Base-by-base conservation (phyloP, 148 eudicot species). In the Arbutus unedo region DNA sequence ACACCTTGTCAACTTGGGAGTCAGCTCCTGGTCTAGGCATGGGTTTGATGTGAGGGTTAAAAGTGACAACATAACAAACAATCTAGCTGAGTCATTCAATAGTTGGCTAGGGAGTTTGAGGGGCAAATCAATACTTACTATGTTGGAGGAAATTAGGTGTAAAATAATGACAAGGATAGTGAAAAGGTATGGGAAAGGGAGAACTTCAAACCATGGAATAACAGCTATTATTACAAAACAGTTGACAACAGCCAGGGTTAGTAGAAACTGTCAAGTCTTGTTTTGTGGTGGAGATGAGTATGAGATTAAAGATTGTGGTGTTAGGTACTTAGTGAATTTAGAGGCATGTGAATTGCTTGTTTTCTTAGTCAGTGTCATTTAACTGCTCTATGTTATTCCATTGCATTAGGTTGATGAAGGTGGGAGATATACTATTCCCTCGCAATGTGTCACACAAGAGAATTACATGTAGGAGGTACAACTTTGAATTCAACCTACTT, bases 1-100 rank as follows among this genome's bases (percentile, higher is more conserved):
- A n/a, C n/a, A n/a, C n/a, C n/a, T n/a, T n/a, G n/a, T n/a, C n/a
- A n/a, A n/a, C n/a, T n/a, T n/a, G n/a, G n/a, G n/a, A n/a, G n/a
- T n/a, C n/a, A n/a, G n/a, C n/a, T n/a, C n/a, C n/a, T 62, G 67
- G 67, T 25, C 67, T 15, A 62, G 67, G 67, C 67, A 62, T 21
- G 31, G 10, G 19, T n/a, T 62, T 62, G 67, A 62, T 62, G 67
- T 19, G 21, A 62, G 67, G 10, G 67, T 62, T 25, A 62, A 19
- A 25, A 15, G 2, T n/a, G 31, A 62, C n/a, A 31, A 62, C 19
- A n/a, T 21, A 19, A 62, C 67, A n/a, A 62, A 62, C 6, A 62
- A 62, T 62, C 21, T 19, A 19, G 10, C 10, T 6, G 67, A n/a
- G 7, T 19, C 67, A 62, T 62, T 62, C 31, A 62, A 62, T 2